Base-by-base conservation (phyloP, 257 asterid genomes). In the Linderniella brevidens region DNA sequence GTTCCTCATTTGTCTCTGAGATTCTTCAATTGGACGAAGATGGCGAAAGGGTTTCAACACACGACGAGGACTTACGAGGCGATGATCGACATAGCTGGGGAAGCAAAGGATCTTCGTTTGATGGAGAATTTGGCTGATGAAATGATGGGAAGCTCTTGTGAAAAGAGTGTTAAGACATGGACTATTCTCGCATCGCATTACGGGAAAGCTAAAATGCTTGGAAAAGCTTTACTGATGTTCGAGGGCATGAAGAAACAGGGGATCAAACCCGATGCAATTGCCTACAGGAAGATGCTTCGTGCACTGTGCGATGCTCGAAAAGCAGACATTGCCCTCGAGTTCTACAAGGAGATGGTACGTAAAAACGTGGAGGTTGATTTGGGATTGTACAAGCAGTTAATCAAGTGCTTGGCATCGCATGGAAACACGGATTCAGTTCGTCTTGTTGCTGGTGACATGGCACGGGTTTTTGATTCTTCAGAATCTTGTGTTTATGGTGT, bases 11-110 rank as follows among this genome's bases (percentile, higher is more conserved):
- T 73, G 67, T 93, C 87, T 64, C 68, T 75, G 51, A 68, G 82
- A 58, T 86, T 82, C 64, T 86, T 86, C 75, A 58, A 68, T 42
- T 86, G 93, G 94, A 66, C 77, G 60, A 77, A 65, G 64, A 25
- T 48, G 47, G 59, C 63, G 17, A 35, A 60, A 36, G 79, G 85
- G 58, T 79, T 75, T 63, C 64, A 16, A 12, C 92, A 67, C 62
- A 65, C 82, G 1, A 59, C 82, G 3, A 61, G 49, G 50, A 79
- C 78, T 4, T 86, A 45, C 46, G 79, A 69, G 40, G 53, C 64
- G 43, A 73, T 86, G 77, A 69, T 86, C 19, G 67, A 64, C 58
- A 59, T 86, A 45, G 93, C 92, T 18, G 75, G 62, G 37, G 85
- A 79, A 54, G 77, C 78, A 17, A 69, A 71, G 48, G 70, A 82